Conservation (phyloP, 2,329 filamentous ascomycete genomes). For the Colletotrichum truncatum region DNA sequence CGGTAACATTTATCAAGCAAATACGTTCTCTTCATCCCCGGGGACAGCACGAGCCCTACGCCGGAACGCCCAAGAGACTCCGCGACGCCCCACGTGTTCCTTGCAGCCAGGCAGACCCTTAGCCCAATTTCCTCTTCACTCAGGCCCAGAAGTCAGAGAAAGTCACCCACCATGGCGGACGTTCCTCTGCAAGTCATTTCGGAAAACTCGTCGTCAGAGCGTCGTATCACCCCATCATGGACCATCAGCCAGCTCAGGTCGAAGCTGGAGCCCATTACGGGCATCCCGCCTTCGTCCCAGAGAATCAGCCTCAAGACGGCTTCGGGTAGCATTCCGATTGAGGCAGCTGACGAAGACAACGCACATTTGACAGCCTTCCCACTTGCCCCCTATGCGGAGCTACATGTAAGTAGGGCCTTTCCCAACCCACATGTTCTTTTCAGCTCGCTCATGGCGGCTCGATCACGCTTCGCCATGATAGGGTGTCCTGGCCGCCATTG, state of each 20-base stretch:
- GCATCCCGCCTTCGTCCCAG: slow-evolving; percentile 84
- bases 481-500: neutral
- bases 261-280: slow-evolving; percentile 93
- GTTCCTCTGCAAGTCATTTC: slow-evolving; percentile 80
- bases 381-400: slow-evolving; percentile 78
- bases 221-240: slow-evolving; percentile 93
- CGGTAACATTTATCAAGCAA: neutral
- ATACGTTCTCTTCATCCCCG: neutral
- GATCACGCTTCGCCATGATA: neutral
- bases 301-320: slow-evolving; percentile 75
- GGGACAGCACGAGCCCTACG: neutral
- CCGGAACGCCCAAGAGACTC: slow-evolving; percentile 1
- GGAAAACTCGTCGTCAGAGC: slow-evolving; percentile 83
- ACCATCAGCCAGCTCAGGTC: slow-evolving; percentile 83
- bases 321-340: slow-evolving; percentile 70
- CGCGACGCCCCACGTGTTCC: slow-evolving; percentile 34
- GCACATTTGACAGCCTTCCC: slow-evolving; percentile 71
- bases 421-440: neutral
- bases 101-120: slow-evolving; percentile 25
- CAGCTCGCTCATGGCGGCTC: neutral
- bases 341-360: slow-evolving; percentile 77
- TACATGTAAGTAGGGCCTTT: slow-evolving; percentile 71
- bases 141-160: slow-evolving; percentile 7
- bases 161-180: slow-evolving; percentile 67
- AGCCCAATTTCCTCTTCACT: neutral